Evolutionary conservation across 2,329 filamentous ascomycete genomes (phyloP).

Genomic region (Trematosphaeria pertusa): DNA sequence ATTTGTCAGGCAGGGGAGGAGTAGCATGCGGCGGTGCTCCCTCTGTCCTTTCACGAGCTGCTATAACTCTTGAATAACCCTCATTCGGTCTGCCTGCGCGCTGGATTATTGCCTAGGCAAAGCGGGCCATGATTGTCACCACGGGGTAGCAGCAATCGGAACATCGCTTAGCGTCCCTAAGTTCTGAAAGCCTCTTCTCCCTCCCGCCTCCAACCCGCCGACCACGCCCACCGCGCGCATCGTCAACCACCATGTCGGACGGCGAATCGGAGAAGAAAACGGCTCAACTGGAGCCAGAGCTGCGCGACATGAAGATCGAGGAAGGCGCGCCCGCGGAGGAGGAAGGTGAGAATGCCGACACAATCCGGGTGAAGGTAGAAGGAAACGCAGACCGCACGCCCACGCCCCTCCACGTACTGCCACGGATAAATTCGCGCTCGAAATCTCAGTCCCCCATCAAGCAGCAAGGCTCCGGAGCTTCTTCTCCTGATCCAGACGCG

Average conservation of each 20-base stretch:
- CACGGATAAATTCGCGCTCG: slow-evolving; percentile 35
- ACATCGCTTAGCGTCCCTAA: slow-evolving; percentile 39
- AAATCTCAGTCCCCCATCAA: slow-evolving; percentile 45
- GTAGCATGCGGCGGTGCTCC: background rate
- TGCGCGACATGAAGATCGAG: slow-evolving; percentile 55
- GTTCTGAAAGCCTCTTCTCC: slow-evolving; percentile 29
- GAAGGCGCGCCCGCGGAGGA: slow-evolving; percentile 39
- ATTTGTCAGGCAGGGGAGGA: background rate
- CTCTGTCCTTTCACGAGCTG: slow-evolving; percentile 1
- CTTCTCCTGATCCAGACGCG: slow-evolving; percentile 48
- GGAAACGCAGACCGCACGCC: slow-evolving; percentile 26
- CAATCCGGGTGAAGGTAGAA: slow-evolving; percentile 37
- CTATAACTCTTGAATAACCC: no score
- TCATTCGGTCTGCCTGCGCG: slow-evolving; percentile 19
- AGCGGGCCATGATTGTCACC: slow-evolving; percentile 32
- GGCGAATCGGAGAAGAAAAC: slow-evolving; percentile 43
- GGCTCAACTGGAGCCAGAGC: slow-evolving; percentile 51
- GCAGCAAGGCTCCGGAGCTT: slow-evolving; percentile 37
- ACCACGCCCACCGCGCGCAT: slow-evolving; percentile 22
- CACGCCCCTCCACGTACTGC: slow-evolving; percentile 37
- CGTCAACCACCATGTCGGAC: slow-evolving; percentile 47
- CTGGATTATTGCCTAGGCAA: slow-evolving; percentile 26
- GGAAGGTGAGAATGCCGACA: slow-evolving; percentile 21
- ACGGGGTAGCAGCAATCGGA: slow-evolving; percentile 27
- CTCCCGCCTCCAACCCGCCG: slow-evolving; percentile 20